phyloP scores from a whole-genome alignment of 2,329 filamentous ascomycete species.

The Tolypocladium ophioglossoides region DNA sequence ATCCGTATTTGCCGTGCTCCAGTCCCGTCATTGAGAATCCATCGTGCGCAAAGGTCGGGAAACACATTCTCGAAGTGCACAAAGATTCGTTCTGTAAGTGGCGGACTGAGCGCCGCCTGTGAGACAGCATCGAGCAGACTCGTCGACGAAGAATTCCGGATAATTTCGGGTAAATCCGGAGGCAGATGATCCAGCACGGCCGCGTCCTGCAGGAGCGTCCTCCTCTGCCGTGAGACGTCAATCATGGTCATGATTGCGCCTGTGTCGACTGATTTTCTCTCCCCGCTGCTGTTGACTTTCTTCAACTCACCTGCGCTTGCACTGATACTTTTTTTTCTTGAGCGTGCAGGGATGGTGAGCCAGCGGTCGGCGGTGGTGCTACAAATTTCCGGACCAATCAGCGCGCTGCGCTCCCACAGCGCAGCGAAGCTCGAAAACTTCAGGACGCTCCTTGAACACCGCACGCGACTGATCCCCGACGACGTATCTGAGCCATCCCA shows the following conservation, averaged over 20 bases:
- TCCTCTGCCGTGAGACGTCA: slow-evolving; percentile 43
- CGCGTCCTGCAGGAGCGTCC: slow-evolving; percentile 45
- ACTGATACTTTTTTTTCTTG: slow-evolving; percentile 21
- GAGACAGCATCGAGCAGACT: slow-evolving; percentile 64
- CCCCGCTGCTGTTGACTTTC: slow-evolving; percentile 12
- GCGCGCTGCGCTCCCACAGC: slow-evolving; percentile 6
- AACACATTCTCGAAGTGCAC: slow-evolving; percentile 64
- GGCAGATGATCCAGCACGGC: slow-evolving; percentile 51
- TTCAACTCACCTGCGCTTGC: slow-evolving; percentile 7
- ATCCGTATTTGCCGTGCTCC: slow-evolving; percentile 29
- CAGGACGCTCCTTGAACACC: slow-evolving; percentile 15
- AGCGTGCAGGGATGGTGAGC: slow-evolving; percentile 11
- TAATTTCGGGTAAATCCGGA: slow-evolving; percentile 55
- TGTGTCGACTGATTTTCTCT: slow-evolving; percentile 15
- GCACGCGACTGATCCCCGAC: slow-evolving; percentile 7
- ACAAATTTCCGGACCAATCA: slow-evolving; percentile 29
- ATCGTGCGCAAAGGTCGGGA: slow-evolving; percentile 73
- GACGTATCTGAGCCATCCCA: slow-evolving; percentile 1
- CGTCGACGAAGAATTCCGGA: slow-evolving; percentile 51
- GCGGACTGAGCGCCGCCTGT: slow-evolving; percentile 55
- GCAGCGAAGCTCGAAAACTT: slow-evolving; percentile 31
- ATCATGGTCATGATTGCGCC: slow-evolving; percentile 41
- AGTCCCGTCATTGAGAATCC: slow-evolving; percentile 44
- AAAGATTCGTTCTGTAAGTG: slow-evolving; percentile 64
- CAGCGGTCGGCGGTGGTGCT: slow-evolving; percentile 21